Evolutionary conservation across 2,329 filamentous ascomycete genomes (phyloP), one percentile per base, ranked within the genome.

Genomic region (Aspergillus brunneoviolaceus): DNA sequence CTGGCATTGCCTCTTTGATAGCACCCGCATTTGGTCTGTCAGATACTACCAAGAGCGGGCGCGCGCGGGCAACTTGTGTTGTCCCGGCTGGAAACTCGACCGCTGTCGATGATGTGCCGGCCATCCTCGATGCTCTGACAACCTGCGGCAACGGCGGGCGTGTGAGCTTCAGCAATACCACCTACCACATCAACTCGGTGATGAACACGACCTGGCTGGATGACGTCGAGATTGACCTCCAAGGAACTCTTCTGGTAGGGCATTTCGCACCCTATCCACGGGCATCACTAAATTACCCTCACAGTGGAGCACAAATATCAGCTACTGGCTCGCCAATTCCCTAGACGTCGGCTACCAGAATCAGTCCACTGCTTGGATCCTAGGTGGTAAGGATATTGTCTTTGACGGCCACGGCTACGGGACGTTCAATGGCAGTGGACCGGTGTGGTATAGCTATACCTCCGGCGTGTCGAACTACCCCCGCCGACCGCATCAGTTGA

Each of bases 321-420:
- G 63, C n/a, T 84, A 84, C 72, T 84, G 82, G 82, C 70, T 83
- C 16, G 72, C 74, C 51, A 74, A 77, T 61, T 81, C 77, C 6
- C 69, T 81, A 11, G 69, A 75, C 0, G 79, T 84, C 7, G 79
- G 79, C 1, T 83, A 81, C 55, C 81, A 82, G 33, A 79, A 81
- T 31, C 80, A 81, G 21, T 78, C 77, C 35, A 81, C 81, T 3
- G 81, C 81, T 6, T 83, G 80, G 77, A 69, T 79, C 33, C 65
- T 84, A 2, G 82, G 82, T 2, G 84, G 83, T 2, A 76, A 77
- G 4, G 79, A 82, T 57, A 74, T 85, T 11, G 71, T 74, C 25
- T 71, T 84, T 58, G 70, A 81, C 19, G 83, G 83, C 6, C 76
- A 80, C 64, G 82, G 82, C 1, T 73, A 75, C 56, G 83, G 82